Evolutionary conservation across 139 green algal species (phyloP), one percentile per base, ranked within the genome.

Genomic region (Chlamydomonas incerta): DNA sequence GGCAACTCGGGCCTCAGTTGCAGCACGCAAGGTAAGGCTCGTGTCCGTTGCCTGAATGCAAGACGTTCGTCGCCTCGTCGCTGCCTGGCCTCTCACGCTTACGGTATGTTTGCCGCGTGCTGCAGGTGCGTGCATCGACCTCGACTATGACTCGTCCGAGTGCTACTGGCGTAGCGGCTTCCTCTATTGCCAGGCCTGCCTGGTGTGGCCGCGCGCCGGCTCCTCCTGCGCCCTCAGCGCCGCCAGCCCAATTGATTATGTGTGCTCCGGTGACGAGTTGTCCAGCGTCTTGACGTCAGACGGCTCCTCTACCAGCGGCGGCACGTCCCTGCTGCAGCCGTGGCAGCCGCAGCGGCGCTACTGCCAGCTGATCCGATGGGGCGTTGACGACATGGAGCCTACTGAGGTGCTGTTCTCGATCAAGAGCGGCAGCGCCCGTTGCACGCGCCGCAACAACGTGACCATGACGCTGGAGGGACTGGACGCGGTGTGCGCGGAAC

Each of bases 111-210:
- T n/a, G n/a, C n/a, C n/a, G n/a, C n/a, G n/a, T n/a, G n/a, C n/a
- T 31, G 0, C 52, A 68, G 73, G 14, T 31, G 31, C 73, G 52
- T 81, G 73, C 33, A 23, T 81, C 18, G 52, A 68, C 73, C 52
- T 81, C 14, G 73, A 52, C 21, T 81, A 55, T 20, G 73, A 81
- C 73, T 21, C 52, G 2, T 34, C 31, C 31, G 2, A 23, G 18
- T 81, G 73, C 73, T 33, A n/a, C 18, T 81, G 73, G 73, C 47
- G 72, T 50, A 1, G 70, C 41, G 41, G 70, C 70, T 80, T 33
- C 73, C 33, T 80, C 52, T 68, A 69, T 52, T 80, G 73, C 73
- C 11, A 4, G n/a, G 52, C 52, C 3, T 80, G 73, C 52, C 26
- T 80, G 20, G 17, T 24, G 20, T 80, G 73, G 73, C 73, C 73